Base-by-base conservation (phyloP, 371 early-diverging fungal species). In the Mortierella sp. region DNA sequence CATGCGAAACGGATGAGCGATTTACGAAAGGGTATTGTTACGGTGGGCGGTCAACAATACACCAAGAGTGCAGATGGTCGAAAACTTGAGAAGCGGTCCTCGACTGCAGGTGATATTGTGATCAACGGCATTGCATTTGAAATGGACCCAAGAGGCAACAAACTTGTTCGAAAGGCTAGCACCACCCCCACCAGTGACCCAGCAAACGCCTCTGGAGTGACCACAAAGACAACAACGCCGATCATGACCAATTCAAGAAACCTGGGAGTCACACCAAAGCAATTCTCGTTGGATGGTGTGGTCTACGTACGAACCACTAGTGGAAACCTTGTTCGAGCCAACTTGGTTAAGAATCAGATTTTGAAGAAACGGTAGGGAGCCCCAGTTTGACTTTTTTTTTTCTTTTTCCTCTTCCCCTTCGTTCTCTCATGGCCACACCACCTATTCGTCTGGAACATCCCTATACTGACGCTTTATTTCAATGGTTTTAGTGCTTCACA, bases 271-370 rank as follows among this genome's bases (percentile, higher is more conserved):
- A 79, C 80, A 26, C 80, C 80, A 7, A 79, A 79, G 57, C 74
- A 72, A 23, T 66, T 82, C 2, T 80, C 82, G 26, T 74, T 83
- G 45, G 75, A 74, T 53, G 86, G 87, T 26, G 83, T 86, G 16
- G 79, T 68, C 6, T 67, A 60, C 29, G 74, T 75, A 12, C 81
- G 81, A 0, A 83, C 76, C 3, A 81, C 71, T 16, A 80, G 72
- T 23, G 87, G 88, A 21, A 85, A 88, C 46, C 80, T 81, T 45
- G 71, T 81, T 7, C 70, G 81, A 37, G 81, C 81, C 14, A 68
- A 60, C 7, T 53, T 81, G 12, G 79, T 68, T 21, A 64, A 73
- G 57, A 57, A 52, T 14, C 65, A 79, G 45, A 44, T 79, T 5
- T 66, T 70, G 16, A 47, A 66, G 29, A 71, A 66, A 63, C 63